Conservation (phyloP, 768 basidiomycete genomes). For the Boletus sp. region DNA sequence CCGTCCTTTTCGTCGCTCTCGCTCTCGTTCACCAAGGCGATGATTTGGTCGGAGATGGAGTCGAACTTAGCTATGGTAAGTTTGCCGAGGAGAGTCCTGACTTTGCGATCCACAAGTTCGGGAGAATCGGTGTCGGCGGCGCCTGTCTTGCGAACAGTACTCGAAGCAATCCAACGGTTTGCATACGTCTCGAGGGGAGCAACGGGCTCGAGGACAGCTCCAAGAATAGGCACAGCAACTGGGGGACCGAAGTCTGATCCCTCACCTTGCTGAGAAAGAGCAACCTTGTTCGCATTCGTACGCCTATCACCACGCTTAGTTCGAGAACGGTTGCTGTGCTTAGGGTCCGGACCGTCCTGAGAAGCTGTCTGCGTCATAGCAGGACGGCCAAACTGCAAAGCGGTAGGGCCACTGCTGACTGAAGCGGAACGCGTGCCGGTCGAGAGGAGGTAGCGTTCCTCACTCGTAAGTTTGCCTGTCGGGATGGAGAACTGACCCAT, state of each 20-base stretch:
- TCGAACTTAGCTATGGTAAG: conserved; percentile 97
- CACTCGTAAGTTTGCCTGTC: conserved; percentile 59
- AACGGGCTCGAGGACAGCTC: conserved; percentile 56
- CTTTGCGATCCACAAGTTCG: conserved; percentile 89
- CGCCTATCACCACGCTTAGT: conserved; percentile 83
- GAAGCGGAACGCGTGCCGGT: conserved; percentile 51
- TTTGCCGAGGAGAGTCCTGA: conserved; percentile 90
- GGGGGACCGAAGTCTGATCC: conserved; percentile 32
- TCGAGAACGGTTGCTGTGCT: conserved; percentile 60
- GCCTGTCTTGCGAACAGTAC: conserved; percentile 42
- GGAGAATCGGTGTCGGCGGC: conserved; percentile 62
- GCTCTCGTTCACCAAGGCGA: conserved; percentile 91
- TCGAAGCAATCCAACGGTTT: conserved; percentile 74
- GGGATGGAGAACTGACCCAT: conserved; percentile 70
- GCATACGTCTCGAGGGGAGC: conserved; percentile 72
- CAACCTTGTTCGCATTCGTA: conserved; percentile 48
- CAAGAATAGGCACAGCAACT: conserved; percentile 29
- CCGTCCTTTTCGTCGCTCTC: conserved; percentile 93
- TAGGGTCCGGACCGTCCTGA: conserved; percentile 56
- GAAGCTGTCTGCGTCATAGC: conserved; percentile 70
- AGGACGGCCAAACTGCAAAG: conserved; percentile 55
- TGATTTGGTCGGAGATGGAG: conserved; percentile 92
- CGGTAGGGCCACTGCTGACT: conserved; percentile 46
- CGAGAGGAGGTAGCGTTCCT: conserved; percentile 58
- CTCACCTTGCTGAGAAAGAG: conserved; percentile 37